phyloP scores from a whole-genome alignment of 2,329 filamentous ascomycete species.

The Fusarium buharicum region DNA sequence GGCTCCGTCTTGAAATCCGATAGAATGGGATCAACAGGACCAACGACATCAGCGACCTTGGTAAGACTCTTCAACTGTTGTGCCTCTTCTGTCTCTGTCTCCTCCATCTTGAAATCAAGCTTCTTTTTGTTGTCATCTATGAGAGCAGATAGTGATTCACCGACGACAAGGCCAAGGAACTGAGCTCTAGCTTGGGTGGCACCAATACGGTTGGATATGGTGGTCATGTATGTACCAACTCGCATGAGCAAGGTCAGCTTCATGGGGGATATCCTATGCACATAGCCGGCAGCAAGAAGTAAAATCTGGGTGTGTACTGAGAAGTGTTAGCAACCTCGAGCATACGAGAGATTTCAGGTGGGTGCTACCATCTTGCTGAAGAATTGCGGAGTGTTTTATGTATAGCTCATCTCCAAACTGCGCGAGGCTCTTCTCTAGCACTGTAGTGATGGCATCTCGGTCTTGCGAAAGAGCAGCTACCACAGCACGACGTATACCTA shows the following conservation, averaged over 20 bases:
- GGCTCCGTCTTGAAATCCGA: conserved; percentile 16
- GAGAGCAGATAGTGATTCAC: conserved; percentile 74
- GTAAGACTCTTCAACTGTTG: conserved; percentile 78
- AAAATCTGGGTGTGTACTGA: conserved; percentile 82
- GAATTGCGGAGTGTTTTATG: conserved; percentile 83
- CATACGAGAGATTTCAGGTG: too few species aligned
- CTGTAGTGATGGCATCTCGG: conserved; percentile 60
- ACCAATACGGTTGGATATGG: conserved; percentile 85
- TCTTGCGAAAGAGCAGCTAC: conserved; percentile 66
- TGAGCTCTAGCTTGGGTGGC: conserved; percentile 79
- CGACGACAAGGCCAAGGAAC: conserved; percentile 89
- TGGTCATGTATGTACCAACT: conserved; percentile 77
- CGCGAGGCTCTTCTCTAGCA: conserved; percentile 74
- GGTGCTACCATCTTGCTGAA: conserved; percentile 84
- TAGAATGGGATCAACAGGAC: conserved; percentile 64
- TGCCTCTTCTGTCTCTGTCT: conserved; percentile 77
- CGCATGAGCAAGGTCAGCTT: conserved; percentile 75
- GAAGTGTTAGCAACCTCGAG: conserved; percentile 37
- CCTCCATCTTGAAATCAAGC: conserved; percentile 86
- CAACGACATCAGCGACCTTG: conserved; percentile 69
- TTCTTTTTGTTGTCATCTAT: conserved; percentile 74
- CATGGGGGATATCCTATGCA: conserved; percentile 72
- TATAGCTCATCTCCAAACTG: conserved; percentile 89
- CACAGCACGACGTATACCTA: conserved; percentile 74
- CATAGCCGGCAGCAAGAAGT: conserved; percentile 79